Conservation (phyloP, 139 green algal species). For the Astrephomene gubernaculifera region DNA sequence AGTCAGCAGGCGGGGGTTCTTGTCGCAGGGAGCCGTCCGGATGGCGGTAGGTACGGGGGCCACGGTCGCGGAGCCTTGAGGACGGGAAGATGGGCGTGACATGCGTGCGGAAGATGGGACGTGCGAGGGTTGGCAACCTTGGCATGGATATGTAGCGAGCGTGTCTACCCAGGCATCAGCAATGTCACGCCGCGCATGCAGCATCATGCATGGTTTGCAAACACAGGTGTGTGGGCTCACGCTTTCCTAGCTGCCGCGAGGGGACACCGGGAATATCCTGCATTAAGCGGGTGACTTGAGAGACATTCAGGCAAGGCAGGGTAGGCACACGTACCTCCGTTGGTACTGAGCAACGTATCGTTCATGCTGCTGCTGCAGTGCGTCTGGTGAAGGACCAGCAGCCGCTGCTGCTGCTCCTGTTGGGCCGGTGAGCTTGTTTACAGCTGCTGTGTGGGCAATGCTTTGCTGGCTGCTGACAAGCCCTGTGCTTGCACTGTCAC, state of each 20-base stretch:
- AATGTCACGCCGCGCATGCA: not conserved
- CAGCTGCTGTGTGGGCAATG: not conserved
- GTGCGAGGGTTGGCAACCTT: too few species aligned
- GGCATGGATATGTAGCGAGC: not conserved
- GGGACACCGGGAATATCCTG: too few species aligned
- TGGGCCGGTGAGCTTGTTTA: not conserved
- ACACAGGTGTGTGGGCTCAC: too few species aligned
- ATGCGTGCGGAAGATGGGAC: not conserved
- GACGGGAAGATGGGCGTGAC: not conserved
- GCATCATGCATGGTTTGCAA: too few species aligned
- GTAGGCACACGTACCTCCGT: not conserved
- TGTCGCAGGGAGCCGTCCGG: constrained; percentile 19
- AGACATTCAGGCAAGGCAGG: too few species aligned
- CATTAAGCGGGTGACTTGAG: too few species aligned
- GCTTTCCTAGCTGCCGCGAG: too few species aligned
- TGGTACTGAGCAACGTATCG: constrained; percentile 14
- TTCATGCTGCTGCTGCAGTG: not conserved
- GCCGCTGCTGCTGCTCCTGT: not conserved
- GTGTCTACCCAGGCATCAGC: not conserved
- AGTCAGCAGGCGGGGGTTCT: not conserved
- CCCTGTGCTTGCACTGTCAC: not conserved
- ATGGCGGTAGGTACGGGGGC: constrained; percentile 10
- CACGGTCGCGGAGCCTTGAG: not conserved
- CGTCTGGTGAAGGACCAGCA: not conserved
- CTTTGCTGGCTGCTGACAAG: not conserved